phyloP scores from a whole-genome alignment of 2,329 filamentous ascomycete species.

The Penicillium sp. region DNA sequence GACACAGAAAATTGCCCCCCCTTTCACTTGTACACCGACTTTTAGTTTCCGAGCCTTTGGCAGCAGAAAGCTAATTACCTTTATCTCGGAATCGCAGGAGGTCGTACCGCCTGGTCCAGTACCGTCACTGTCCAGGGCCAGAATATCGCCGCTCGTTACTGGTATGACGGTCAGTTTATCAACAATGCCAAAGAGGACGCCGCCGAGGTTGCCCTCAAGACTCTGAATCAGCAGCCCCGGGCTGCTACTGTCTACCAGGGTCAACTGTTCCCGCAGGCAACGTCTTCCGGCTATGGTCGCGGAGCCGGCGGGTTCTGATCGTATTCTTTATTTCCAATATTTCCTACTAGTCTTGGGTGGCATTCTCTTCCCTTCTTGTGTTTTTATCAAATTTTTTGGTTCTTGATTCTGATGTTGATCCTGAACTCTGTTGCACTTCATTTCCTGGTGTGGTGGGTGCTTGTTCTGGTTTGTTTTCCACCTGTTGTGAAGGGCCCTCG shows the following conservation, averaged over 20 bases:
- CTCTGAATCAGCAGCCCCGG: slow-evolving; percentile 32
- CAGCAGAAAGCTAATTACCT: slow-evolving; percentile 27
- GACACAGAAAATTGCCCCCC: slow-evolving; percentile 9
- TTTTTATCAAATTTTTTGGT: slow-evolving; percentile 13
- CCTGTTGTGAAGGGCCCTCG: slow-evolving; percentile 2
- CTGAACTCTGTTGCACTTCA: slow-evolving; percentile 1
- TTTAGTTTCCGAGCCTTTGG: slow-evolving; percentile 23
- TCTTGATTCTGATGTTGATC: background rate
- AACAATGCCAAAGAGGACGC: slow-evolving; percentile 89
- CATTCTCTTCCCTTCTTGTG: slow-evolving; percentile 21
- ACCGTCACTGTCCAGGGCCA: slow-evolving; percentile 69
- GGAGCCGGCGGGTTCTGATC: slow-evolving; percentile 31
- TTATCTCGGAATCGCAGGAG: slow-evolving; percentile 56
- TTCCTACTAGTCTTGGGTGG: slow-evolving; percentile 27
- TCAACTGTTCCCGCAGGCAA: slow-evolving; percentile 24
- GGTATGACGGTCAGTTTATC: slow-evolving; percentile 87
- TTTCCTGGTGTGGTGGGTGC: slow-evolving; percentile 7
- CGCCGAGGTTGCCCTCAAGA: slow-evolving; percentile 68
- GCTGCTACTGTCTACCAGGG: slow-evolving; percentile 27
- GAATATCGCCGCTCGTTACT: slow-evolving; percentile 71
- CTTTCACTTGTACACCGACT: slow-evolving; percentile 35
- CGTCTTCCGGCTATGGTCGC: slow-evolving; percentile 17
- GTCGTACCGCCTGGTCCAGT: slow-evolving; percentile 88
- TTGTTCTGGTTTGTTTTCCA: slow-evolving; percentile 9
- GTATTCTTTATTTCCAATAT: slow-evolving; percentile 23